A percentile compares a stretch with the other conserved stretches of the same genome.
phyloP scores from a whole-genome alignment of 192 early-diverging fungal genomes.

The Linderina pennispora region DNA sequence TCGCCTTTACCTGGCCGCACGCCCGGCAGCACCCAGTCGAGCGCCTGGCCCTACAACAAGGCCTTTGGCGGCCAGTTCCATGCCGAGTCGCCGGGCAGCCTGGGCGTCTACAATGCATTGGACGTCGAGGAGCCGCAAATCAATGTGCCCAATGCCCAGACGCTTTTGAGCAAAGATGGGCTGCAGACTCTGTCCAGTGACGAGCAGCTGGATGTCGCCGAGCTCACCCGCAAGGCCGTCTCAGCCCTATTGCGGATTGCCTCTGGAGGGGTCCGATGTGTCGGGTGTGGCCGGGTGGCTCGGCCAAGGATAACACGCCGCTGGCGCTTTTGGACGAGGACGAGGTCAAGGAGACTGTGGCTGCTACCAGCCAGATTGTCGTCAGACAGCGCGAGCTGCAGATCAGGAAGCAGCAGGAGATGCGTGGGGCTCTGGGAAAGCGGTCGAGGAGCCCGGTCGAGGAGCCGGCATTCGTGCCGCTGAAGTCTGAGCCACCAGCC shows the following conservation, averaged over 20 bases:
- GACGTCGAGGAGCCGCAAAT: too few species aligned
- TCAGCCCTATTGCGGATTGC: constrained; percentile 33
- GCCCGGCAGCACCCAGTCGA: too few species aligned
- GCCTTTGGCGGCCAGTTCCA: too few species aligned
- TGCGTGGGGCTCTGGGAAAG: constrained; percentile 1
- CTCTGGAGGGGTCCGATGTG: constrained; percentile 40
- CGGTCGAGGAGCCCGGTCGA: neutral
- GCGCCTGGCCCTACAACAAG: too few species aligned
- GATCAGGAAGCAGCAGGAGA: constrained; percentile 25
- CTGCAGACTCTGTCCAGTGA: constrained; percentile 47
- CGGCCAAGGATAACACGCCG: constrained; percentile 36
- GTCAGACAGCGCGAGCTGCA: constrained; percentile 41
- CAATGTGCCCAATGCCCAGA: too few species aligned
- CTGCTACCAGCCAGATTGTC: constrained; percentile 37
- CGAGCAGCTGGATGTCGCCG: constrained; percentile 31
- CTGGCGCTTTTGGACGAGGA: constrained; percentile 29
- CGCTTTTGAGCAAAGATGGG: too few species aligned
- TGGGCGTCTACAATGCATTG: too few species aligned
- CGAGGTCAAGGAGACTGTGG: constrained; percentile 39
- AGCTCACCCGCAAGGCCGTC: constrained; percentile 29
- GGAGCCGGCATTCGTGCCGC: neutral
- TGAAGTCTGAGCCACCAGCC: constrained; percentile 19
- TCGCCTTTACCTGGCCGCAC: too few species aligned
- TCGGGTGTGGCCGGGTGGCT: constrained; percentile 40
- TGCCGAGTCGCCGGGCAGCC: too few species aligned